Evolutionary conservation across 257 asterid species (phyloP).

Genomic region (Jacaranda copaia): DNA sequence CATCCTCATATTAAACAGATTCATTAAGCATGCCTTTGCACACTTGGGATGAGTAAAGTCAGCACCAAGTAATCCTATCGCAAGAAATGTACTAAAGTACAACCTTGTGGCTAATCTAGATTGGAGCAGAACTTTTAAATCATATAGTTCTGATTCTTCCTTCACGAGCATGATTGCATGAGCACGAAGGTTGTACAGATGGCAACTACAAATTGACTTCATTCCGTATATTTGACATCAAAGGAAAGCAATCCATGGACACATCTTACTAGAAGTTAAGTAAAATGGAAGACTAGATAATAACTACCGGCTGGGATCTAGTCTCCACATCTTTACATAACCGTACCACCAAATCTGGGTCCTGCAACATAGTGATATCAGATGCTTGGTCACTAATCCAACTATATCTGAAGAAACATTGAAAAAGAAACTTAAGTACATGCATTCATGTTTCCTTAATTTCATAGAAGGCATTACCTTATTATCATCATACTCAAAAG

Average conservation of each 20-base stretch:
- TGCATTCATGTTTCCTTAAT: constrained; percentile 19
- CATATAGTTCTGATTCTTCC: not conserved
- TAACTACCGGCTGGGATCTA: constrained; percentile 73
- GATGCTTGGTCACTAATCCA: constrained; percentile 25
- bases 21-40: not conserved
- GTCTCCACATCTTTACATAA: constrained; percentile 94
- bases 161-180: not conserved
- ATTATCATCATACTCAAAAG: constrained; percentile 78
- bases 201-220: not conserved
- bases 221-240: not conserved
- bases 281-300: constrained; percentile 27
- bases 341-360: constrained; percentile 75
- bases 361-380: constrained; percentile 55
- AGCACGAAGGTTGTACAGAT: not conserved
- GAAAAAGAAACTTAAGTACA: constrained; percentile 14
- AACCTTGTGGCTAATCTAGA: constrained; percentile 11
- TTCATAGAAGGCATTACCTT: constrained; percentile 56
- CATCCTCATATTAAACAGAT: not conserved
- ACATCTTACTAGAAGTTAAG: not conserved
- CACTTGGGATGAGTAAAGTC: constrained; percentile 7
- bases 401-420: constrained; percentile 10
- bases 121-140: constrained; percentile 15
- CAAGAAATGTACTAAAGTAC: not conserved
- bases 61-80: not conserved
- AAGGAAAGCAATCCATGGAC: not conserved